Conservation (phyloP, 805 yeast genomes). For the Zygosaccharomyces pseudorouxii region DNA sequence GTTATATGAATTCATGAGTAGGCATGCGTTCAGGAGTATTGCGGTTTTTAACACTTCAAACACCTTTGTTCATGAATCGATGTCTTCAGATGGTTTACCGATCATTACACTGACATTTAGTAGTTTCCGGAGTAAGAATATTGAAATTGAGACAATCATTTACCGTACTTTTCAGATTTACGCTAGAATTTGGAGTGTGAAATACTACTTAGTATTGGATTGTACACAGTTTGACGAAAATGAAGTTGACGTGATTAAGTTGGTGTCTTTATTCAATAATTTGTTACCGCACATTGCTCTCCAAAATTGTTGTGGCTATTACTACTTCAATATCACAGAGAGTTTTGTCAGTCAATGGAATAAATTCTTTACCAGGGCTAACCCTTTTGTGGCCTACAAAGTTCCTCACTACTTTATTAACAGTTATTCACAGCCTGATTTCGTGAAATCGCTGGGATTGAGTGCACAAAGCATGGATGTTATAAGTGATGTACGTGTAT, state of each 20-base stretch:
- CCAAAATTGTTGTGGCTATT: constrained; percentile 49
- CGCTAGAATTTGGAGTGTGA: constrained; percentile 66
- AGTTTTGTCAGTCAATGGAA: constrained; percentile 25
- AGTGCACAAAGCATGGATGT: constrained; percentile 40
- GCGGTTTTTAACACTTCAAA: constrained; percentile 33
- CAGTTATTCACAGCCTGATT: constrained; percentile 42
- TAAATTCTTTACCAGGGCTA: constrained; percentile 22
- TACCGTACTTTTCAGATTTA: constrained; percentile 61
- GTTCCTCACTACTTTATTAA: constrained; percentile 41
- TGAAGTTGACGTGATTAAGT: constrained; percentile 20
- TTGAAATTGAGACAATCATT: constrained; percentile 47
- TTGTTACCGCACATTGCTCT: constrained; percentile 50
- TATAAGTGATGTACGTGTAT: constrained; percentile 47
- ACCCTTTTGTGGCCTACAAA: constrained; percentile 25
- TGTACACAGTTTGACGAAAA: constrained; percentile 53
- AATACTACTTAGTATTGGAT: constrained; percentile 60
- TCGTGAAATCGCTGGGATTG: constrained; percentile 44
- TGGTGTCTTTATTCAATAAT: constrained; percentile 34
- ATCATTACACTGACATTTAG: constrained; percentile 50
- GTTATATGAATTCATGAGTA: constrained; percentile 69
- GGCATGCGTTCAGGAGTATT: constrained; percentile 53
- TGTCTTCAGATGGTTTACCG: constrained; percentile 70
- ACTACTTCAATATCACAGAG: constrained; percentile 42
- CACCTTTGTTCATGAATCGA: constrained; percentile 55
- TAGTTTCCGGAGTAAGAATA: constrained; percentile 34